Evolutionary conservation across 108 stramenopile species (phyloP), one percentile per base, ranked within the genome.

Genomic region (Ochromonas danica): DNA sequence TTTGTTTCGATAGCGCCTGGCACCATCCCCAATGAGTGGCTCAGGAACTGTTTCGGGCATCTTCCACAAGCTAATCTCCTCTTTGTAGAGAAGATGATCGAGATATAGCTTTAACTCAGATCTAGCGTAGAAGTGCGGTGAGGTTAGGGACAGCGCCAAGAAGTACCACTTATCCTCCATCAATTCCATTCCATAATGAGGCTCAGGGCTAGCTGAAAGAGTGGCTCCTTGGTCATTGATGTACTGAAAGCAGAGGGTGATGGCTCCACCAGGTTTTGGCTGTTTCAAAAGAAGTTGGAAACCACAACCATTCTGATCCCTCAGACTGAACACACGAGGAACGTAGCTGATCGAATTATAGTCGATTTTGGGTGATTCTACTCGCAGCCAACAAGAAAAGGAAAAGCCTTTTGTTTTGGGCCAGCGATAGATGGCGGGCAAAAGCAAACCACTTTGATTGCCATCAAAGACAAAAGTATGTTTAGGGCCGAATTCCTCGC

Each of bases 121-220:
- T 42, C 25, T 45, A 6, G 40, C 31, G 25, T 60, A 60, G 72
- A 75, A 75, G 6, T 42, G 6, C 6, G 45, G 22, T 30, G 72
- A 10, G 3, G 72, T 35, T 31, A 57, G 36, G 3, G 31, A 14
- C 6, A 75, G 10, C 10, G 31, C 72, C 27, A 75, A 27, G 31
- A 75, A 75, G 51, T 75, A 42, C 72, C 72, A 75, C 25, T 75
- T 67, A 41, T 41, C 72, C 25, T 75, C 72, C 10, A 14, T 33
- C 6, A 75, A 6, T 75, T 10, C 40, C 27, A 57, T 33, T 27
- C 41, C 51, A n/a, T n/a, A n/a, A 14, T 51, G 6, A 6, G 22
- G 22, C 3, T 75, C 72, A 6, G 45, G 41, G 38, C 14, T 14
- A 38, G 28, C 27, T 10, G 63, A 31, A 31, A 10, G 10, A 28